These are phyloP conservation scores for Podaxis carcinomalis DNA, from an alignment of 768 basidiomycete species.

Conservation along the genomic window DNA sequence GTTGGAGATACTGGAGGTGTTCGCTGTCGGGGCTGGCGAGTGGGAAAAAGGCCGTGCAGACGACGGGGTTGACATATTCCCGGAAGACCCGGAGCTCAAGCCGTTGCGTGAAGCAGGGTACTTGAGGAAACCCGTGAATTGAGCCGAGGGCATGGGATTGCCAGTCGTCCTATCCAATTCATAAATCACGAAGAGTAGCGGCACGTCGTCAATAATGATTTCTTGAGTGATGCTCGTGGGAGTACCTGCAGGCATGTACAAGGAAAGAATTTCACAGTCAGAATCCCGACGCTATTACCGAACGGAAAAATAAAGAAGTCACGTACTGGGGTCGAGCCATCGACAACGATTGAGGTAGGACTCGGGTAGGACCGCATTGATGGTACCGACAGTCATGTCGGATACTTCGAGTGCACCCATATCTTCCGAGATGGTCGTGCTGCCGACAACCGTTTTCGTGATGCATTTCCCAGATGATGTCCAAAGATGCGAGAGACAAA, in stretches of 20 bases:
- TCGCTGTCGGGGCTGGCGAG: conserved; percentile 4
- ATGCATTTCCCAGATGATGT: conserved; percentile 52
- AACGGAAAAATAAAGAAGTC: conserved; percentile 12
- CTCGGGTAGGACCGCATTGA: conserved; percentile 60
- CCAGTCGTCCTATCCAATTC: conserved; percentile 58
- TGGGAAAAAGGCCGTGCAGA: conserved; percentile 1
- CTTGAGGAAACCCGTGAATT: conserved; percentile 45
- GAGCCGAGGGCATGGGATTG: conserved; percentile 51
- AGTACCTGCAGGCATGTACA: conserved; percentile 36
- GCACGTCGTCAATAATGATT: conserved; percentile 59
- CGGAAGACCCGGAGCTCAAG: neutral
- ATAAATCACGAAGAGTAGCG: conserved; percentile 62
- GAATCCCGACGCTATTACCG: conserved; percentile 20
- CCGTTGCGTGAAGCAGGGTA: conserved; percentile 1
- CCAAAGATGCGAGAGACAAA: conserved; percentile 55
- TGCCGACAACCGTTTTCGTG: conserved; percentile 54
- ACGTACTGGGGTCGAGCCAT: conserved; percentile 68
- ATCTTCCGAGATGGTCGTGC: conserved; percentile 50
- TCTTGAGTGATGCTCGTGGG: conserved; percentile 66
- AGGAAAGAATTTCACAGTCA: conserved; percentile 14
- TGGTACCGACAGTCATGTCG: conserved; percentile 42
- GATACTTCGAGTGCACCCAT: conserved; percentile 45
- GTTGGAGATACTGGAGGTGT: neutral
- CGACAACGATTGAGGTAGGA: conserved; percentile 62
- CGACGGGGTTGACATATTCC: conserved; percentile 2